Conservation (phyloP, 2,329 filamentous ascomycete species). For the Alternaria sp. region DNA sequence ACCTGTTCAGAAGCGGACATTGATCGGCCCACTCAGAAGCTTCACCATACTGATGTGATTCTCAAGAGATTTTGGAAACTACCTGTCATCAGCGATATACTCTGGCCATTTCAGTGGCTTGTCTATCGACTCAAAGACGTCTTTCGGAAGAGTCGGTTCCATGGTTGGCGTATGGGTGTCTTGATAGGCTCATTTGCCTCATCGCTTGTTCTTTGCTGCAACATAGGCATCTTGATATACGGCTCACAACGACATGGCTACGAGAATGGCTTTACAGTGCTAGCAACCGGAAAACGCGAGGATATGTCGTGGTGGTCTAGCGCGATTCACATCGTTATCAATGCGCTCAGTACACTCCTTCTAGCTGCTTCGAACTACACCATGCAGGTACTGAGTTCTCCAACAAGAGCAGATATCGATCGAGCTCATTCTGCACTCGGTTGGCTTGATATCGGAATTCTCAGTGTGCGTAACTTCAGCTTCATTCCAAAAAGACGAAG, state of each 20-base stretch:
- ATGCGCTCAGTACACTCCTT: constrained; percentile 49
- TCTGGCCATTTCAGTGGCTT: background rate
- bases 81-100: background rate
- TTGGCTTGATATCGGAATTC: constrained; percentile 52
- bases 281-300: background rate
- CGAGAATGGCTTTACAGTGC: background rate
- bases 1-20: background rate
- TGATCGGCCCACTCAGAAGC: background rate
- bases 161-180: background rate
- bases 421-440: constrained; percentile 30
- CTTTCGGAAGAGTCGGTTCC: background rate
- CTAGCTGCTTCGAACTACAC: constrained; percentile 31
- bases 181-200: background rate
- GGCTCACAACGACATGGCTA: background rate
- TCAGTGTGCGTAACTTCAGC: constrained; percentile 49
- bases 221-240: background rate
- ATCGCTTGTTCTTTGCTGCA: background rate
- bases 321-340: constrained; percentile 56
- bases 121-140: background rate
- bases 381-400: constrained; percentile 37
- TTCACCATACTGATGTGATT: background rate
- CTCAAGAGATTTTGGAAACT: background rate
- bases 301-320: background rate
- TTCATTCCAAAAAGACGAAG: constrained; percentile 5
- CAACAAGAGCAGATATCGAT: constrained; percentile 29